Conservation (phyloP, 257 asterid genomes). For the Scutellaria baicalensis region DNA sequence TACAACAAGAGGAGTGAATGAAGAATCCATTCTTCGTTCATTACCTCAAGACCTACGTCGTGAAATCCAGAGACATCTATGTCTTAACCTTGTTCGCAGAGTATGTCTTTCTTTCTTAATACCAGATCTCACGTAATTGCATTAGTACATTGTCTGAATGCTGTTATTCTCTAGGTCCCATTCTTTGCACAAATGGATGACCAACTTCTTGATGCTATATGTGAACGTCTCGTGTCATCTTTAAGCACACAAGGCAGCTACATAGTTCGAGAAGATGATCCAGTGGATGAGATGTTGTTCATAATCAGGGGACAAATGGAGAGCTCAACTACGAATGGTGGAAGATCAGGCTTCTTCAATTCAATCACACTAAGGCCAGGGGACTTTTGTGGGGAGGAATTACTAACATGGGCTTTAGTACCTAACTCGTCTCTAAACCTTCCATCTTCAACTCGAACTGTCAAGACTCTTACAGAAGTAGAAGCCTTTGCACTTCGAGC, state of each 20-base stretch:
- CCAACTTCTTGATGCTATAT: conserved; percentile 85
- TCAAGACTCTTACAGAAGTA: conserved; percentile 71
- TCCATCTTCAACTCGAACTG: conserved; percentile 80
- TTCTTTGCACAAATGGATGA: conserved; percentile 91
- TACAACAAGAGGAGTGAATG: conserved; percentile 91
- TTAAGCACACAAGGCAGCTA: conserved; percentile 67
- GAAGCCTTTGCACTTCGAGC: conserved; percentile 92
- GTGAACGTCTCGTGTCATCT: conserved; percentile 71
- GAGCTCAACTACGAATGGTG: conserved; percentile 91
- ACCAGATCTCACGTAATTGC: not conserved
- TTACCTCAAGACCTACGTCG: conserved; percentile 88
- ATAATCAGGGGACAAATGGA: conserved; percentile 82
- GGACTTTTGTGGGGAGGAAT: conserved; percentile 91
- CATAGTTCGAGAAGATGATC: conserved; percentile 79
- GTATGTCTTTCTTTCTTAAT: conserved; percentile 33
- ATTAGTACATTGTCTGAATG: not conserved
- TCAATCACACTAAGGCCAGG: conserved; percentile 73
- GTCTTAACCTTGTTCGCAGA: conserved; percentile 94
- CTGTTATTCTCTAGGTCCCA: conserved; percentile 48
- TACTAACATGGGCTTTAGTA: conserved; percentile 88
- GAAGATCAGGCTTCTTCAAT: conserved; percentile 83
- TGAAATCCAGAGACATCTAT: conserved; percentile 86
- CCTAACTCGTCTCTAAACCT: conserved; percentile 64
- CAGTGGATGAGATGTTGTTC: conserved; percentile 82
- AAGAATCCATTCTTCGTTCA: conserved; percentile 65